Evolutionary conservation across 192 early-diverging fungal species (phyloP), one percentile per base, ranked within the genome.

Genomic region (Geosiphon pyriformis): DNA sequence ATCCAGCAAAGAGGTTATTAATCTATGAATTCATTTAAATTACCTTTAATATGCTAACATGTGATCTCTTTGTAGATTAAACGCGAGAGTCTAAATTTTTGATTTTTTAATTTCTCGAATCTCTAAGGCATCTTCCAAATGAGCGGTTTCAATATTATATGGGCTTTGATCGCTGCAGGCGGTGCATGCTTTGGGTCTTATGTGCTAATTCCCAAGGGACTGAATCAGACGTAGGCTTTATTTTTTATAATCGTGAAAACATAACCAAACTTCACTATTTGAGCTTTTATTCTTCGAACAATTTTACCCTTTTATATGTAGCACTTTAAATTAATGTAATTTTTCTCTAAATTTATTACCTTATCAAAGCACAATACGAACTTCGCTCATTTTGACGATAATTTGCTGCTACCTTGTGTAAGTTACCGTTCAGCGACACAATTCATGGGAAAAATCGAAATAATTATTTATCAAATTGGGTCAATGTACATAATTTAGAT

Each of bases 321-420:
- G n/a, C n/a, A n/a, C n/a, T n/a, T n/a, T n/a, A n/a, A n/a, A n/a
- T n/a, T n/a, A n/a, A n/a, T n/a, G n/a, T n/a, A n/a, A n/a, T n/a
- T n/a, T n/a, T n/a, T n/a, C n/a, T n/a, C n/a, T n/a, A n/a, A n/a
- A n/a, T n/a, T n/a, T n/a, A n/a, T n/a, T n/a, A n/a, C n/a, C n/a
- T n/a, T n/a, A n/a, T n/a, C n/a, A n/a, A n/a, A 55, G 53, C 12
- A 55, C 53, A 12, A 79, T 74, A 69, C 67, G 82, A 65, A 83
- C 82, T 27, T 37, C 58, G 18, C 61, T 83, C 37, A 73, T 73
- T 27, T 68, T 83, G 65, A 74, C 82, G 22, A 65, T 83, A 32
- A 60, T 69, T 17, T 81, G 77, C 48, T 81, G 79, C 32, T 83
- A 79, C 35, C 67, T 79, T 20, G 81, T 83, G 82, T 83, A 81